Evolutionary conservation across 176 grass and related monocot genomes (phyloP).

Genomic region (Calamus simplicifolius): DNA sequence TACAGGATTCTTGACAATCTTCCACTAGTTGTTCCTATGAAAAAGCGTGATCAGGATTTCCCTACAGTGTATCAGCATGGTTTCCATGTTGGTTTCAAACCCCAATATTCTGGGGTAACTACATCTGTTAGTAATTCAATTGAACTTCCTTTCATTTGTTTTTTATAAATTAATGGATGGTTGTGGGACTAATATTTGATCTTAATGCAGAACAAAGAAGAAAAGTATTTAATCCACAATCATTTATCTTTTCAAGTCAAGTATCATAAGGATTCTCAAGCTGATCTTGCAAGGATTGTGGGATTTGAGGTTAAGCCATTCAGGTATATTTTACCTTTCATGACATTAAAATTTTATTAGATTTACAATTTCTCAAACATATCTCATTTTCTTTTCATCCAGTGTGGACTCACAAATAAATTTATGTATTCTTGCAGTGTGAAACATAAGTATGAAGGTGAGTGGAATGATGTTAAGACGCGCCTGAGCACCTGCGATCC

Average conservation of each 20-base stretch:
- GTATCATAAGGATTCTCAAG: constrained; percentile 38
- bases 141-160: too few species aligned
- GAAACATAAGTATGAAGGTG: constrained; percentile 37
- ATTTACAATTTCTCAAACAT: too few species aligned
- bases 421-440: constrained; percentile 17
- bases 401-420: too few species aligned
- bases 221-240: constrained; percentile 56
- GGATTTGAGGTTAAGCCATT: constrained; percentile 46
- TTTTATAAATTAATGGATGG: too few species aligned
- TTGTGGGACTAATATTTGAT: too few species aligned
- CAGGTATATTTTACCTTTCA: constrained; percentile 5
- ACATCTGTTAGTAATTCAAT: neutral
- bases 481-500: constrained; percentile 61
- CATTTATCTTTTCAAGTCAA: constrained; percentile 44
- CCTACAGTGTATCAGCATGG: constrained; percentile 39
- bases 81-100: constrained; percentile 54
- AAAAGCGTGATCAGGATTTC: constrained; percentile 29
- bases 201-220: constrained; percentile 37
- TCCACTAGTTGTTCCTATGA: constrained; percentile 40
- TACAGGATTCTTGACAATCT: constrained; percentile 66
- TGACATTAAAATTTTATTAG: too few species aligned
- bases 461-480: constrained; percentile 39
- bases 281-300: constrained; percentile 44
- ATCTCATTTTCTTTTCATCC: too few species aligned
- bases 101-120: constrained; percentile 42